Conservation (phyloP, 169 alveolate species). For the Plasmodium gallinaceum region DNA sequence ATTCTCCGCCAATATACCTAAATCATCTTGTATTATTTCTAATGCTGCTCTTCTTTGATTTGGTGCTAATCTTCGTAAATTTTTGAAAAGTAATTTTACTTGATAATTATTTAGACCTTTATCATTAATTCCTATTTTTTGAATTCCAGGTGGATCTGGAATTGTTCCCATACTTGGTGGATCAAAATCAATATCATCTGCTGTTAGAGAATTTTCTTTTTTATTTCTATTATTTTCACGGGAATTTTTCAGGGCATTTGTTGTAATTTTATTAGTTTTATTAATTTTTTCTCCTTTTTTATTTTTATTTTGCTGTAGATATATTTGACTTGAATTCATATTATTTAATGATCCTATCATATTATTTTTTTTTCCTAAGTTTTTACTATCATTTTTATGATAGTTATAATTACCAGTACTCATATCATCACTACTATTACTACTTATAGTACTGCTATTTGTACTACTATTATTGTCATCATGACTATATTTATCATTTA, state of each 20-base stretch:
- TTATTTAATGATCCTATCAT: conserved; percentile 4
- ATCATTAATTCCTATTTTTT: conserved; percentile 84
- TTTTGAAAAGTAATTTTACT: conserved; percentile 81
- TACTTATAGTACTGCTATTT: conserved; percentile 6
- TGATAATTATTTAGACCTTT: conserved; percentile 86
- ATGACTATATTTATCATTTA: conserved; percentile 44
- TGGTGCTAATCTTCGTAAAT: conserved; percentile 87
- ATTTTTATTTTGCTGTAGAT: not conserved
- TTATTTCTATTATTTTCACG: conserved; percentile 7
- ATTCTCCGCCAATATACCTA: conserved; percentile 89
- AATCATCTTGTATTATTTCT: conserved; percentile 90
- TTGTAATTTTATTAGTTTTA: conserved; percentile 12
- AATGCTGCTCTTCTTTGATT: conserved; percentile 90
- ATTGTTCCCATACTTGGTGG: conserved; percentile 86
- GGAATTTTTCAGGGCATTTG: conserved; percentile 11
- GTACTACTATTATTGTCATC: conserved; percentile 18
- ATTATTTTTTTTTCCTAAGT: not conserved
- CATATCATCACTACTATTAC: conserved; percentile 28
- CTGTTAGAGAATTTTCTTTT: conserved; percentile 6
- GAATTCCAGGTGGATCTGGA: conserved; percentile 89
- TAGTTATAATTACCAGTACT: conserved; percentile 16
- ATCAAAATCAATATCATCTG: conserved; percentile 52
- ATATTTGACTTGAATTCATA: conserved; percentile 30
- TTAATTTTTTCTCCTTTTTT: conserved; percentile 17
- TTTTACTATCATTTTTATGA: conserved; percentile 8